phyloP scores from a whole-genome alignment of 768 basidiomycete genomes.

The Cantharellus anzutake region DNA sequence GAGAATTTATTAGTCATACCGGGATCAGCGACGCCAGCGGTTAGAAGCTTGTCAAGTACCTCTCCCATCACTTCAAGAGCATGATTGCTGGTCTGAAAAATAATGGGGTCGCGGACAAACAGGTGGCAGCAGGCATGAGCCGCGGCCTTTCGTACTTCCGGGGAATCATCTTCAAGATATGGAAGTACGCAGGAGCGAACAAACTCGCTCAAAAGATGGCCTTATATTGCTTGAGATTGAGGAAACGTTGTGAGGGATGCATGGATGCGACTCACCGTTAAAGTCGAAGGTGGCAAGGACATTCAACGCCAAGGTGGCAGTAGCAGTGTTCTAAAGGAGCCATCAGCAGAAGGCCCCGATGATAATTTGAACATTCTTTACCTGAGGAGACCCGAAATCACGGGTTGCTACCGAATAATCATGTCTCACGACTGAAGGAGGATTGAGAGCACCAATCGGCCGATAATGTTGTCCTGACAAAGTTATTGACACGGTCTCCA shows the following conservation, averaged over 20 bases:
- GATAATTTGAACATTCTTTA: not conserved
- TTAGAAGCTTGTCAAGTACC: constrained; percentile 89
- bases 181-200: constrained; percentile 81
- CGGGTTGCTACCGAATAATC: constrained; percentile 17
- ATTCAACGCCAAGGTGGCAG: constrained; percentile 61
- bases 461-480: constrained; percentile 73
- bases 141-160: constrained; percentile 75
- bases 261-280: constrained; percentile 33
- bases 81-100: constrained; percentile 87
- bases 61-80: constrained; percentile 95
- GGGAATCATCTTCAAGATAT: constrained; percentile 81
- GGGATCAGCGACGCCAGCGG: constrained; percentile 90
- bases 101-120: constrained; percentile 88
- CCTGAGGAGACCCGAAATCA: not conserved
- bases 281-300: constrained; percentile 91
- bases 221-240: constrained; percentile 20
- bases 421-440: constrained; percentile 23
- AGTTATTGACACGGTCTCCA: constrained; percentile 67
- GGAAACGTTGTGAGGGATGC: not conserved
- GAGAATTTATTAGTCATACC: constrained; percentile 27
- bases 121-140: constrained; percentile 83
- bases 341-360: constrained; percentile 7
- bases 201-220: constrained; percentile 89
- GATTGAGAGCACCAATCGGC: constrained; percentile 65
- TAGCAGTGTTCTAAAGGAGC: constrained; percentile 12